Percentiles rank a stretch among this genome's conserved stretches.
These are phyloP conservation scores for Rhodosporidiobolus sp. DNA, from an alignment of 768 basidiomycete species.

Conservation along the genomic window DNA sequence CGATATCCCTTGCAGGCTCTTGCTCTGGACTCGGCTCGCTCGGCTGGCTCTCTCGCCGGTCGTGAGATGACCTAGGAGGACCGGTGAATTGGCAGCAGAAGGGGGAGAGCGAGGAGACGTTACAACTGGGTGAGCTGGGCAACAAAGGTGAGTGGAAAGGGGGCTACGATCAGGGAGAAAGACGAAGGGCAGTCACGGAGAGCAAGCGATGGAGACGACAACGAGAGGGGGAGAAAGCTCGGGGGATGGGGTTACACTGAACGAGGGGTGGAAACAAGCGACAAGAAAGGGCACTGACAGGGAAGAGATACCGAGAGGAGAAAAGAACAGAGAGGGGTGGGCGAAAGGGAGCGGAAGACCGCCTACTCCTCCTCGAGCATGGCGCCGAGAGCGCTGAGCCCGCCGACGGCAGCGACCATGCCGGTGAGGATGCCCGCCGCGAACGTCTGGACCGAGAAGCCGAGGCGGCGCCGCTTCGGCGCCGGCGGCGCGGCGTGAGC, in stretches of 20 bases:
- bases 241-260: not conserved
- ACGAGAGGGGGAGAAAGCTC: not conserved
- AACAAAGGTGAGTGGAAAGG: not conserved
- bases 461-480: slow-evolving; percentile 27
- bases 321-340: not conserved
- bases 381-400: slow-evolving; percentile 19
- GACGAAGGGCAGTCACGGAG: not conserved
- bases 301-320: not conserved
- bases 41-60: no score
- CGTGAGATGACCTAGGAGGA: no score
- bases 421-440: slow-evolving; percentile 16
- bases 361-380: slow-evolving; percentile 11
- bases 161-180: not conserved
- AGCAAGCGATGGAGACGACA: not conserved
- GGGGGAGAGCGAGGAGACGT: no score
- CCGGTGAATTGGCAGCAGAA: no score
- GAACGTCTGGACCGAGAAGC: not conserved
- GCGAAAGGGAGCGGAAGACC: no score
- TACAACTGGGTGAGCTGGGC: no score
- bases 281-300: not conserved
- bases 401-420: slow-evolving; percentile 6
- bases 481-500: not conserved
- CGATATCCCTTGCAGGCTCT: no score
- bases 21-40: no score
- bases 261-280: not conserved